Percentiles rank a stretch among this genome's conserved stretches.
Evolutionary conservation across 495 filamentous ascomycete genomes (phyloP).

Genomic region (Apiosordaria backusii): DNA sequence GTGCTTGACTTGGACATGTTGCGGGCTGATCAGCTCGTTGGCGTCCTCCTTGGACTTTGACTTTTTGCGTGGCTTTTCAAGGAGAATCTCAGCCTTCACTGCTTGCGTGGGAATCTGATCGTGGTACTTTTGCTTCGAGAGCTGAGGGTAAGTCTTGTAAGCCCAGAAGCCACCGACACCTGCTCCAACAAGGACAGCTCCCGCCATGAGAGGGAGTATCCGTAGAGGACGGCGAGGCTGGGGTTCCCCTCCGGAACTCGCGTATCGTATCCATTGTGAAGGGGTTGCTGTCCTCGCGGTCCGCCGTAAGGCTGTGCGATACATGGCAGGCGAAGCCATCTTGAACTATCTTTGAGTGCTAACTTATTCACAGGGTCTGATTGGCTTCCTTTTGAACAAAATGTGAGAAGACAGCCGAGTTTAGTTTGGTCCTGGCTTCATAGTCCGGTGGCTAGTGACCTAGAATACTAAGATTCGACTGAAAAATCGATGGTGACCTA

Average conservation of each 20-base stretch:
- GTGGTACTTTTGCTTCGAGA: background rate
- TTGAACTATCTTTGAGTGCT: constrained; percentile 9
- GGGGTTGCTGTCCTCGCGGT: constrained; percentile 1
- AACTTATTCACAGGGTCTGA: background rate
- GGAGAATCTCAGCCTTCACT: constrained; percentile 47
- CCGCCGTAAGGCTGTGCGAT: constrained; percentile 22
- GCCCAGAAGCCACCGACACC: constrained; percentile 32
- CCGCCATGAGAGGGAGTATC: constrained; percentile 18
- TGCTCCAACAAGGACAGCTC: constrained; percentile 25
- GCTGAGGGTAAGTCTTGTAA: constrained; percentile 19
- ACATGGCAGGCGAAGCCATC: constrained; percentile 26
- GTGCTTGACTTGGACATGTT: constrained; percentile 80
- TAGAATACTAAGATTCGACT: background rate
- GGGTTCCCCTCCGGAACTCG: constrained; percentile 20
- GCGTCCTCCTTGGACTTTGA: constrained; percentile 60
- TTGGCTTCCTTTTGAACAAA: background rate
- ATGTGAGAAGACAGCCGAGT: background rate
- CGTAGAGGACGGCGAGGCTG: constrained; percentile 15
- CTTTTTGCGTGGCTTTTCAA: constrained; percentile 57
- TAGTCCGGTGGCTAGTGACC: background rate
- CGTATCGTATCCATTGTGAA: constrained; percentile 33
- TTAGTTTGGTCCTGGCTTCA: background rate
- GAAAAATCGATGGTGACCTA: background rate
- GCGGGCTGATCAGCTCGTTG: constrained; percentile 66
- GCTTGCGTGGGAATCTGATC: constrained; percentile 4